Conservation (phyloP, 495 filamentous ascomycete species). For the Penicillium ucsense region DNA sequence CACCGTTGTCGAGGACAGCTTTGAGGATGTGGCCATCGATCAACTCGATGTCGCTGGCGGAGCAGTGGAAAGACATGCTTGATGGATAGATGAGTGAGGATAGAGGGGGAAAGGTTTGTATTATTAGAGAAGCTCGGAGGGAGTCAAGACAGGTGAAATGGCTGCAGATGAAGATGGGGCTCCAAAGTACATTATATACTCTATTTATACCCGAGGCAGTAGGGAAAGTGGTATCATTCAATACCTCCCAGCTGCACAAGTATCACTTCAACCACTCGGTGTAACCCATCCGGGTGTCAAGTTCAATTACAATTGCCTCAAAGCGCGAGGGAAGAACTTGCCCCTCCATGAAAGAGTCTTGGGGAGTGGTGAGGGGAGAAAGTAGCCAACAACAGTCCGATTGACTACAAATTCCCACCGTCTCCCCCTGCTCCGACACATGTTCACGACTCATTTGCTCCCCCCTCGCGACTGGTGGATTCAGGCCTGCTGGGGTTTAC, state of each 20-base stretch:
- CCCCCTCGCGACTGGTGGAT: slow-evolving; percentile 2
- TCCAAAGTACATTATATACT: neutral
- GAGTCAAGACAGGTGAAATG: neutral
- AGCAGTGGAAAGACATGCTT: slow-evolving; percentile 39
- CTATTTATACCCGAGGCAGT: neutral
- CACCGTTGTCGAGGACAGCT: slow-evolving; percentile 18
- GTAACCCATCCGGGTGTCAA: neutral
- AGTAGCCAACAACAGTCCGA: slow-evolving; percentile 4
- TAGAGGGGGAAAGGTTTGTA: neutral
- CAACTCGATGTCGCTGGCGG: slow-evolving; percentile 26
- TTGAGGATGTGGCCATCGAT: slow-evolving; percentile 33
- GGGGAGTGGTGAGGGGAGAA: neutral
- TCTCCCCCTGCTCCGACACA: slow-evolving; percentile 8
- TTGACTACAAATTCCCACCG: no score
- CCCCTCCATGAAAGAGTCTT: no score
- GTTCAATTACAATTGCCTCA: no score
- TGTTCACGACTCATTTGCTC: slow-evolving; percentile 12
- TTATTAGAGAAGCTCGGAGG: neutral
- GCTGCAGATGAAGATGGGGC: neutral
- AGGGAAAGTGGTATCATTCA: no score
- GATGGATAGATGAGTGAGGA: no score
- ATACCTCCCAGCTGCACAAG: no score
- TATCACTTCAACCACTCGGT: neutral
- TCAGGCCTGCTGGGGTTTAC: neutral
- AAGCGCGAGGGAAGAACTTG: no score